Evolutionary conservation across 176 grass and related monocot species (phyloP), one percentile per base, ranked within the genome.

Genomic region (Rhynchospora breviuscula): DNA sequence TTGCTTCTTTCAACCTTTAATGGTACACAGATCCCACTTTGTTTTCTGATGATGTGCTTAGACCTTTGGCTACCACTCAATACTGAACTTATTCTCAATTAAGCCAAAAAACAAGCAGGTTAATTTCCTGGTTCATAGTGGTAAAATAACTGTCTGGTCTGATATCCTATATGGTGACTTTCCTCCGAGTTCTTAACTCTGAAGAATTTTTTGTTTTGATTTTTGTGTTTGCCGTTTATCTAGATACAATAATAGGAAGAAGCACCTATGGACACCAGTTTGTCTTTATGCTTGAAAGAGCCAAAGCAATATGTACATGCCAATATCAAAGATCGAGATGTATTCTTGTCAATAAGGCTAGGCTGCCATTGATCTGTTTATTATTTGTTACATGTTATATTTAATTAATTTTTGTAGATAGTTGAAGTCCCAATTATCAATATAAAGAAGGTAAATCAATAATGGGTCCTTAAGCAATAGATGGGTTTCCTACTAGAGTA

Each of bases 221-320:
- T 54, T 89, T 49, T 47, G 66, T 57, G 18, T 86, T 23, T 88
- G 75, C 17, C 49, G 85, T 63, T 63, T 91, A 26, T 85, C 47
- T 79, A 95, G 96, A 85, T 95, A 95, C 84, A 95, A 91, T 87
- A 98, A 98, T 79, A 93, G 88, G 89, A 95, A 93, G 88, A 98
- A 98, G 86, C 57, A 59, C 84, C 86, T 90, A 48, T 98, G 96
- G 93, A 95, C 85, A 78, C 87, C 87, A 66, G 77, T 95, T 73
- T 93, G 91, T 93, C 56, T 90, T 95, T 57, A 90, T 93, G 90
- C 73, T 98, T 85, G 96, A 92, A 99, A 90, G 96, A 92, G 80
- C 86, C 96, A 6, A 99, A 92, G 85, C 88, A 95, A 78, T 99
- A 90, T 56, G 85, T 94, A 81, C 96, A 92, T 88, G 89, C 93